These are phyloP conservation scores for Athelia sp. DNA, from an alignment of 1,284 basidiomycete species.

Conservation along the genomic window DNA sequence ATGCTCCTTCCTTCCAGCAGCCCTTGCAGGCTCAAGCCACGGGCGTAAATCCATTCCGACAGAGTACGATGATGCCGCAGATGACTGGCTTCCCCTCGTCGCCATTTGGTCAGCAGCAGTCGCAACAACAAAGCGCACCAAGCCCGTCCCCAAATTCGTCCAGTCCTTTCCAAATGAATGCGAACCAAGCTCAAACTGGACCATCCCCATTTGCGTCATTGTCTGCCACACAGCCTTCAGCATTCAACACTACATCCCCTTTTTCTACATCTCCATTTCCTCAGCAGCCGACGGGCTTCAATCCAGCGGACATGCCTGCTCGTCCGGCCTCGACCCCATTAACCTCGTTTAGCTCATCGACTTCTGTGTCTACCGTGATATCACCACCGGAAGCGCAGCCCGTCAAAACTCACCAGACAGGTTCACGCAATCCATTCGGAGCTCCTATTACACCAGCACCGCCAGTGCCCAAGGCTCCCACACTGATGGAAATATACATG, in stretches of 20 bases:
- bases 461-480: conserved; percentile 71
- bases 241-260: conserved; percentile 1
- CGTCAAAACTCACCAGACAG: conserved; percentile 88
- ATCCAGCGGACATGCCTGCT: conserved; percentile 31
- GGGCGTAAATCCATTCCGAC: conserved; percentile 72
- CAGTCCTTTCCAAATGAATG: not conserved
- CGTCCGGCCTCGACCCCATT: conserved; percentile 71
- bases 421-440: conserved; percentile 94
- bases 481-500: conserved; percentile 76
- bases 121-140: conserved; percentile 11
- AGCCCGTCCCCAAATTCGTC: too few species aligned
- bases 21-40: conserved; percentile 49
- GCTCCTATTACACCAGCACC: conserved; percentile 63
- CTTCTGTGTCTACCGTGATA: conserved; percentile 15
- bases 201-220: not conserved
- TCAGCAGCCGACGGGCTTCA: conserved; percentile 7
- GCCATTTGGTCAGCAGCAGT: conserved; percentile 5
- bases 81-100: conserved; percentile 50
- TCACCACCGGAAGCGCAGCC: conserved; percentile 46
- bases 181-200: too few species aligned
- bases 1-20: conserved; percentile 36
- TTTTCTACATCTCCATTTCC: too few species aligned
- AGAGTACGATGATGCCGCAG: conserved; percentile 64
- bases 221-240: not conserved
- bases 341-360: conserved; percentile 29